Conservation (phyloP, 371 early-diverging fungal genomes). For the Rhizomucor pusillus region DNA sequence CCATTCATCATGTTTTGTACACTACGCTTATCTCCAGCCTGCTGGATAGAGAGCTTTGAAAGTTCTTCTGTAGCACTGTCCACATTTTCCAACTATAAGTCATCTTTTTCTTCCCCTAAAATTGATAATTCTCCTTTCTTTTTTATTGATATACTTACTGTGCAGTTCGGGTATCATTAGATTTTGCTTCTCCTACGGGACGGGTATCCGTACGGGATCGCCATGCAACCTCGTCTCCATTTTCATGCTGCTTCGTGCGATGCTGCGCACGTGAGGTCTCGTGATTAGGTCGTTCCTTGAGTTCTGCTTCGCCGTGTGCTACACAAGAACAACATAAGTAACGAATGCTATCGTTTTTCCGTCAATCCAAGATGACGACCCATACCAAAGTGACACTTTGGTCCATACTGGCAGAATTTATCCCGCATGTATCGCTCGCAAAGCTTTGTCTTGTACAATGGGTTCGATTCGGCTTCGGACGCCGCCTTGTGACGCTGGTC, state of each 20-base stretch:
- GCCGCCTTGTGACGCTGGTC: constrained; percentile 1
- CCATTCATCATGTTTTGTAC: constrained; percentile 3
- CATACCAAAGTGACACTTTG: constrained; percentile 81
- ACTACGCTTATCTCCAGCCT: too few species aligned
- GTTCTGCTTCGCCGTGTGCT: constrained; percentile 23
- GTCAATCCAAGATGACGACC: background rate
- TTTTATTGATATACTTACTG: too few species aligned
- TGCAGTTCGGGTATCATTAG: background rate
- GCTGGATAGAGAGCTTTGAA: too few species aligned
- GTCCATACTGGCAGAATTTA: constrained; percentile 79
- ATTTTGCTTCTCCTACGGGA: background rate
- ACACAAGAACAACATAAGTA: background rate
- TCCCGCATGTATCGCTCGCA: constrained; percentile 81
- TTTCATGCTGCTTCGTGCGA: background rate
- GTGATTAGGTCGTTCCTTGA: constrained; percentile 28
- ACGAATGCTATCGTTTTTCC: background rate
- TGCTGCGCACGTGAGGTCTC: constrained; percentile 10
- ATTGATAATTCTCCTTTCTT: too few species aligned
- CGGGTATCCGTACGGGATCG: background rate
- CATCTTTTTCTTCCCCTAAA: too few species aligned
- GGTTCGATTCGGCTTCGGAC: constrained; percentile 42
- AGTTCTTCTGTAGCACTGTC: too few species aligned
- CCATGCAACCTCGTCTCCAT: background rate
- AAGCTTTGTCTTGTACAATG: constrained; percentile 79
- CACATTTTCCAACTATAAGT: too few species aligned